Conservation (phyloP, 768 basidiomycete species). For the Termitomyces sp. region DNA sequence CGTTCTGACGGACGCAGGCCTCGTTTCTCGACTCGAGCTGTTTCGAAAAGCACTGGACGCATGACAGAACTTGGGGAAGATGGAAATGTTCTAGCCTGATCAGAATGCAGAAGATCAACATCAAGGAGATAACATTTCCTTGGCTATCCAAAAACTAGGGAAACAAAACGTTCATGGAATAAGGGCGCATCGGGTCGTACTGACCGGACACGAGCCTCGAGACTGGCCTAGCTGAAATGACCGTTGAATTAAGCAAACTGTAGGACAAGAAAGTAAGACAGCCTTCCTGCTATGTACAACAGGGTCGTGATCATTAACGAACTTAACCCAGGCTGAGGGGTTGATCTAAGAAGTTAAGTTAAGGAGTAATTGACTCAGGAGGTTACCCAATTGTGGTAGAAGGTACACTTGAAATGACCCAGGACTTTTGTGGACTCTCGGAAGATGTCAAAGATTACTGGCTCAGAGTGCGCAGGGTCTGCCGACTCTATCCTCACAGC, state of each 20-base stretch:
- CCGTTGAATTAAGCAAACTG: neutral
- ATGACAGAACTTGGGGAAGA: neutral
- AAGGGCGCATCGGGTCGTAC: neutral
- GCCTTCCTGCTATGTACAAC: neutral
- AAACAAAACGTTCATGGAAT: neutral
- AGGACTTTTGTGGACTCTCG: neutral
- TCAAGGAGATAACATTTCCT: neutral
- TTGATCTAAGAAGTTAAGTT: neutral
- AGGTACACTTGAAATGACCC: neutral
- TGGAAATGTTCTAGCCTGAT: neutral
- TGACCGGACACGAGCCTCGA: neutral
- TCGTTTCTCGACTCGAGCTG: neutral
- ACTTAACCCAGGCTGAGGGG: neutral
- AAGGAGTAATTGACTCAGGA: neutral
- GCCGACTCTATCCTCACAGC: neutral
- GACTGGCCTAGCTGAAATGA: neutral
- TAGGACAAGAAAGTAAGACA: neutral
- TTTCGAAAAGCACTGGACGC: neutral
- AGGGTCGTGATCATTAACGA: neutral
- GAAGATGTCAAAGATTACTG: neutral
- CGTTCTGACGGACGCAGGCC: neutral
- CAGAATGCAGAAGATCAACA: neutral
- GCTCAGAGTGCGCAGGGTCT: neutral
- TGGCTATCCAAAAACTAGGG: neutral
- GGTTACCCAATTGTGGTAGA: neutral